Percentiles rank a stretch among this genome's conserved stretches.
Conservation (phyloP, 1,284 basidiomycete genomes). For the Gymnopus androsaceus region DNA sequence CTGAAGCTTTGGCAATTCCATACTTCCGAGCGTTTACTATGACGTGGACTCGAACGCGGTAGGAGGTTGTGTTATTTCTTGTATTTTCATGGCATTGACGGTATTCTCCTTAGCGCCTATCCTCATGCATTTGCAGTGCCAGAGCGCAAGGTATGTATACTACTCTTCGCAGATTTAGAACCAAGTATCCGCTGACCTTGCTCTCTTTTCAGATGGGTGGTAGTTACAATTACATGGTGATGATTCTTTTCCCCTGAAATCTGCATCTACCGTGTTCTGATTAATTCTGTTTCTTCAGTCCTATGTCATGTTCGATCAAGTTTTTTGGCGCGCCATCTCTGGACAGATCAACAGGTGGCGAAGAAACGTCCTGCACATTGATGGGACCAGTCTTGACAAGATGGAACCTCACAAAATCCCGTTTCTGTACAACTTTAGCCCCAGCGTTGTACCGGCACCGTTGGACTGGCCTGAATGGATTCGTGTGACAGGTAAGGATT, state of each 20-base stretch:
- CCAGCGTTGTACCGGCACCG: conserved; percentile 84
- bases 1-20: conserved; percentile 90
- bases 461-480: conserved; percentile 99
- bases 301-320: conserved; percentile 94
- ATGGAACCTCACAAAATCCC: conserved; percentile 97
- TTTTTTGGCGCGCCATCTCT: conserved; percentile 94
- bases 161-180: no score
- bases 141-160: conserved; percentile 72
- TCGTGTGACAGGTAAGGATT: conserved; percentile 78
- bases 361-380: conserved; percentile 74
- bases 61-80: conserved; percentile 15
- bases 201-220: conserved; percentile 89
- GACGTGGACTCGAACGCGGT: conserved; percentile 81
- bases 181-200: no score
- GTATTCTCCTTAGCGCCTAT: conserved; percentile 66
- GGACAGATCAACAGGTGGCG: conserved; percentile 97
- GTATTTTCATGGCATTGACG: not conserved
- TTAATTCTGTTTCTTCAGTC: conserved; percentile 51
- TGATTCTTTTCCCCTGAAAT: conserved; percentile 20
- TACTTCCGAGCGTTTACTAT: conserved; percentile 94
- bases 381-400: conserved; percentile 84
- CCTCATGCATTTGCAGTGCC: conserved; percentile 98
- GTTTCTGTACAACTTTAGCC: conserved; percentile 97
- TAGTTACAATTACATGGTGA: conserved; percentile 97
- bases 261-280: conserved; percentile 6